Percentiles rank a stretch among this genome's conserved stretches.
Conservation (phyloP, 495 filamentous ascomycete genomes). For the Terfezia boudieri region DNA sequence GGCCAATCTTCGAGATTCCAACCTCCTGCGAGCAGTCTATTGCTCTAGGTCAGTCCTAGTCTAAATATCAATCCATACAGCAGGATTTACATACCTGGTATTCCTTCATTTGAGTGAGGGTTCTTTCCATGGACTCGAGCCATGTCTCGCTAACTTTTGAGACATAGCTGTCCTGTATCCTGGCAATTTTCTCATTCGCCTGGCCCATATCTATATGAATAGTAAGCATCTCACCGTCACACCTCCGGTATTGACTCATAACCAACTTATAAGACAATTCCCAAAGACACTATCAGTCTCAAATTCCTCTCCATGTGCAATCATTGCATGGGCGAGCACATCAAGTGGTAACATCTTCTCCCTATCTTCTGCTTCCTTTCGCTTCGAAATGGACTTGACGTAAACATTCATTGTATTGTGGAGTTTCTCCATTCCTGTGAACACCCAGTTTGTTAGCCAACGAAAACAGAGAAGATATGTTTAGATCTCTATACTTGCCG, state of each 20-base stretch:
- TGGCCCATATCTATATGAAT: slow-evolving; percentile 41
- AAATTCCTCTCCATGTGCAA: slow-evolving; percentile 82
- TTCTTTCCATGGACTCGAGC: slow-evolving; percentile 79
- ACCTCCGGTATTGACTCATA: not conserved
- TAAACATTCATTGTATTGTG: slow-evolving; percentile 77
- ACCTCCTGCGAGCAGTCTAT: slow-evolving; percentile 75
- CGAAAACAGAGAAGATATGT: not conserved
- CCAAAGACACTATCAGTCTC: slow-evolving; percentile 82
- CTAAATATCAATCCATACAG: not conserved
- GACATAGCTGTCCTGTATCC: slow-evolving; percentile 69
- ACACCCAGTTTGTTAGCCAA: not conserved
- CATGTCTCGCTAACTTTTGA: slow-evolving; percentile 63
- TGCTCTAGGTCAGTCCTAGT: not conserved
- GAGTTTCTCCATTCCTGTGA: slow-evolving; percentile 67
- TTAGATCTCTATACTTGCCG: slow-evolving; percentile 30
- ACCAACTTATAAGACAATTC: slow-evolving; percentile 57
- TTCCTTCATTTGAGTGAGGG: slow-evolving; percentile 88
- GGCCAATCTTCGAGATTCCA: slow-evolving; percentile 70
- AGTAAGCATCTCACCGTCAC: not conserved
- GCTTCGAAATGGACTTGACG: slow-evolving; percentile 75
- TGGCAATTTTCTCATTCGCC: slow-evolving; percentile 69
- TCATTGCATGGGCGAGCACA: slow-evolving; percentile 71
- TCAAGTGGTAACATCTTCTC: slow-evolving; percentile 58
- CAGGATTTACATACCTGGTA: slow-evolving; percentile 43
- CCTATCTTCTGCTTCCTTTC: slow-evolving; percentile 55